Evolutionary conservation across 805 yeast species (phyloP), one percentile per base, ranked within the genome.

Genomic region (Starmerella gropengiesseri): DNA sequence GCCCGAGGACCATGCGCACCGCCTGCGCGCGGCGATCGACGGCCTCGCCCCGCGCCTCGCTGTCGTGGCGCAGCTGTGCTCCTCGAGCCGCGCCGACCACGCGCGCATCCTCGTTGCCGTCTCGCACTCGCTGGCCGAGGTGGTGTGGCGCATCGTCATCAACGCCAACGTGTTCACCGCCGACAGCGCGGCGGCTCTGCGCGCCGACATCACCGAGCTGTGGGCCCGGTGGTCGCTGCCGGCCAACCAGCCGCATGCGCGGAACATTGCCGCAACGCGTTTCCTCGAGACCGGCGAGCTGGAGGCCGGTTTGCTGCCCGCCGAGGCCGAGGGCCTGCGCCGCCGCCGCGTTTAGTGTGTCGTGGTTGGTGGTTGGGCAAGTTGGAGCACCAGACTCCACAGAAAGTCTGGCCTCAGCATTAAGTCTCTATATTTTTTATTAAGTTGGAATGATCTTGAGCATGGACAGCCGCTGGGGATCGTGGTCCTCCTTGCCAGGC

Each of bases 131-230:
- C 41, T 69, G n/a, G 57, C 64, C 2, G 48, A 48, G 16, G 65
- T 66, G 40, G 55, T 70, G 37, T 65, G 63, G 55, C 60, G 55
- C 22, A 60, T 62, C 39, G 57, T 70, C 12, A 54, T 68, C 8
- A 59, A 60, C 47, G 64, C 65, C 7, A 63, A 63, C 46, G 55
- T 50, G 36, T 70, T 69, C 52, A 55, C 57, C 12, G 20, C 25
- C 5, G 25, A 32, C 7, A 70, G 71, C 5, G 69, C 67, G 2
- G 12, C 27, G 8, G 66, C 62, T 40, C 54, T 70, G 18, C 46
- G 46, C 7, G 43, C 40, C 4, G 71, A 68, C 44, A 46, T 66
- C 7, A 45, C 49, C 3, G 51, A 47, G 20, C 23, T 69, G 8
- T 64, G 69, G 56, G 33, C 36, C 3, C 25, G 21, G 12, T 39